Conservation (phyloP, 768 basidiomycete species). For the Tephrocybe sp. region DNA sequence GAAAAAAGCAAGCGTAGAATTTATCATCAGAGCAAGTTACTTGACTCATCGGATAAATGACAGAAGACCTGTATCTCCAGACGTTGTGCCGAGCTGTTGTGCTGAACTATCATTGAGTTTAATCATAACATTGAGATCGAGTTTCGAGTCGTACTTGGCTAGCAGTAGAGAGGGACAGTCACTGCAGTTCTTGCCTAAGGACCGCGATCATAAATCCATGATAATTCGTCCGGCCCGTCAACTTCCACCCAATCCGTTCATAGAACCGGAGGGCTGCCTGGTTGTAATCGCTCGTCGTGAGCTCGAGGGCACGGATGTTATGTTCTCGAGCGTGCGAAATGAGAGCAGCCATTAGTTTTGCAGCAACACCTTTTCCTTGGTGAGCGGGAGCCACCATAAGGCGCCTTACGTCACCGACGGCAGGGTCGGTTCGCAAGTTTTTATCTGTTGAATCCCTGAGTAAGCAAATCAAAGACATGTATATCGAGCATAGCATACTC, state of each 20-base stretch:
- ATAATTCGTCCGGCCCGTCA: constrained; percentile 6
- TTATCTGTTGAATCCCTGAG: not conserved
- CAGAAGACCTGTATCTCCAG: no score
- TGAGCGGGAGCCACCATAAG: constrained; percentile 10
- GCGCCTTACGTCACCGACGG: constrained; percentile 13
- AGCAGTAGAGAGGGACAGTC: no score
- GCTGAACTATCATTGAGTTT: no score
- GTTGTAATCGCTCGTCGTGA: constrained; percentile 18
- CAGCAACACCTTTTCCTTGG: constrained; percentile 13
- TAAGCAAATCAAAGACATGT: not conserved
- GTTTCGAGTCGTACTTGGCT: no score
- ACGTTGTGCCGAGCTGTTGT: no score
- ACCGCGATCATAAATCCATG: constrained; percentile 6
- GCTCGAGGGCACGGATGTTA: constrained; percentile 10
- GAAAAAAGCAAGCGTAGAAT: no score
- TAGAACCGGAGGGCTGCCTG: constrained; percentile 11
- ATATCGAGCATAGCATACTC: no score
- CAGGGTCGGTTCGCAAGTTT: constrained; percentile 2
- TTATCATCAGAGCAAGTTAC: no score
- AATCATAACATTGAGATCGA: no score
- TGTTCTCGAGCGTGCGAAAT: constrained; percentile 10
- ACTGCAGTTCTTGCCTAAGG: not conserved
- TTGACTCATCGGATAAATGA: no score
- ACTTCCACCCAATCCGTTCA: constrained; percentile 11
- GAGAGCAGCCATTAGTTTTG: constrained; percentile 14